Percentiles rank a stretch among this genome's conserved stretches.
Evolutionary conservation across 345 rosid genomes (phyloP).

Genomic region (Salix brachista): DNA sequence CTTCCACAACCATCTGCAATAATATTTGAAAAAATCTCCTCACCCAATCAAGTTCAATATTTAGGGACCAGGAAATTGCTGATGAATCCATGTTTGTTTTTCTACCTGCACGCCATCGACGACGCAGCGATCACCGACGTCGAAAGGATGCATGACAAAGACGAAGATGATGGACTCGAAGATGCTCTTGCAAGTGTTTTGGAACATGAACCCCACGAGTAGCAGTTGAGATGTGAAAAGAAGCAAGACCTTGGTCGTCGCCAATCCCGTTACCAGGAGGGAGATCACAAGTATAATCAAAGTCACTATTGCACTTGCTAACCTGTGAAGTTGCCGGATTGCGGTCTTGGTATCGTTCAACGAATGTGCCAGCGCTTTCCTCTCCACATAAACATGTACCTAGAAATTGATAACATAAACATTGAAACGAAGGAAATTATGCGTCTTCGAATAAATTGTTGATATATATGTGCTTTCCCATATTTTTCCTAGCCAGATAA

Average conservation of each 20-base stretch:
- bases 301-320: slow-evolving; percentile 55
- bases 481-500: too few species aligned
- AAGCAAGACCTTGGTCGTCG: slow-evolving; percentile 52
- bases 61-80: neutral
- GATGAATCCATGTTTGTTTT: neutral
- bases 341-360: slow-evolving; percentile 73
- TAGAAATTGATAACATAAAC: neutral
- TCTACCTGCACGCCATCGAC: slow-evolving; percentile 70
- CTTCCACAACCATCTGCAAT: slow-evolving; percentile 76
- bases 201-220: slow-evolving; percentile 70
- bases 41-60: neutral
- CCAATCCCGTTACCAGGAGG: slow-evolving; percentile 61
- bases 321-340: slow-evolving; percentile 69
- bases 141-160: slow-evolving; percentile 80
- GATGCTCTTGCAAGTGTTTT: slow-evolving; percentile 70
- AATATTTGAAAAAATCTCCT: neutral
- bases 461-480: too few species aligned
- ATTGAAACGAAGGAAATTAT: too few species aligned
- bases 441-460: too few species aligned
- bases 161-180: slow-evolving; percentile 81
- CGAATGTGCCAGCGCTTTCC: slow-evolving; percentile 69
- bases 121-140: slow-evolving; percentile 80
- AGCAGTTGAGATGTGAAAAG: slow-evolving; percentile 62
- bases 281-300: slow-evolving; percentile 48
- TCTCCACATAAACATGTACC: slow-evolving; percentile 69